phyloP scores from a whole-genome alignment of 78 protist genomes.

The slime mould (Dictyostelium discoideum) region dicty_2.7 NC_007089.4:5126501-5127000 shows the following conservation, averaged over 20 bases:
- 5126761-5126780: conserved; percentile 1
- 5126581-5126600: neutral
- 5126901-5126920: neutral
- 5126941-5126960: neutral
- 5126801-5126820: neutral
- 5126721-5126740: neutral
- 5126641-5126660: neutral
- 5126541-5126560: neutral
- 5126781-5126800: neutral
- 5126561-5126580: neutral
- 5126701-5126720: too few relatives aligned
- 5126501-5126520: neutral
- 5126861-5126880: neutral
- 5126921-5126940: neutral
- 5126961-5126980: neutral
- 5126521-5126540: neutral
- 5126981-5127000: neutral
- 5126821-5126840: neutral
- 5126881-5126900: neutral
- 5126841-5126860: neutral
- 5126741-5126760: neutral
- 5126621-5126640: neutral
- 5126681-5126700: neutral
- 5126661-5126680: neutral
- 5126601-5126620: neutral